Conservation (phyloP, 495 filamentous ascomycete genomes). For the Margaritispora aquatica region DNA sequence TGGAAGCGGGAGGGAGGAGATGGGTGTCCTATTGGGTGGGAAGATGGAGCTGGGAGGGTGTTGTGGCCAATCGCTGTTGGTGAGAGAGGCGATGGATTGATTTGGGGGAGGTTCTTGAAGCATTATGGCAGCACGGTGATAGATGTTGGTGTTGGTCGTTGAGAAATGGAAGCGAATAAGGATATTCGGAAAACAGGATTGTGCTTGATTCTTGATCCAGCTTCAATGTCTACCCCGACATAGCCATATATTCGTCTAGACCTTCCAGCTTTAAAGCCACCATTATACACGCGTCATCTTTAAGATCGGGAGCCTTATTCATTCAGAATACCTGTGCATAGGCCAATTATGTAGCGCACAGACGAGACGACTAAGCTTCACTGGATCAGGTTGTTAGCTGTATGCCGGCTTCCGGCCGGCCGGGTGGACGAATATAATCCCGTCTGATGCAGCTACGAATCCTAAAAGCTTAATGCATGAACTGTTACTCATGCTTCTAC, state of each 20-base stretch:
- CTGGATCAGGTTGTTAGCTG: neutral
- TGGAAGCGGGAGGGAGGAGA: slow-evolving; percentile 6
- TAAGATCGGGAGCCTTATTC: too few relatives aligned
- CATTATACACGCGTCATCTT: too few relatives aligned
- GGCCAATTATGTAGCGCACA: too few relatives aligned
- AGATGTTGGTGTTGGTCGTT: slow-evolving; percentile 9
- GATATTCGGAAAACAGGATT: too few relatives aligned
- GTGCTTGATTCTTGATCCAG: too few relatives aligned
- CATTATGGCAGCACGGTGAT: slow-evolving; percentile 32
- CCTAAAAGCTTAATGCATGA: neutral
- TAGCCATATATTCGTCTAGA: too few relatives aligned
- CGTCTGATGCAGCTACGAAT: neutral
- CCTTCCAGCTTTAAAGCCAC: too few relatives aligned
- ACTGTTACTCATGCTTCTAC: too few relatives aligned
- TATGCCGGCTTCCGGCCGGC: neutral
- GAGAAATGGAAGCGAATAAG: neutral
- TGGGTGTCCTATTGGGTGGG: slow-evolving; percentile 38
- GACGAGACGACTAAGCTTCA: neutral
- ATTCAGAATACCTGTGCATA: too few relatives aligned
- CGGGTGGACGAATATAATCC: neutral
- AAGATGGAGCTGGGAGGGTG: slow-evolving; percentile 40
- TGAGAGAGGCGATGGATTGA: slow-evolving; percentile 27
- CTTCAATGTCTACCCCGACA: too few relatives aligned
- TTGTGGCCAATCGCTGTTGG: slow-evolving; percentile 41
- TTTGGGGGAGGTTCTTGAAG: slow-evolving; percentile 42